phyloP scores from a whole-genome alignment of 169 alveolate species.

The Neospora caninum region DNA sequence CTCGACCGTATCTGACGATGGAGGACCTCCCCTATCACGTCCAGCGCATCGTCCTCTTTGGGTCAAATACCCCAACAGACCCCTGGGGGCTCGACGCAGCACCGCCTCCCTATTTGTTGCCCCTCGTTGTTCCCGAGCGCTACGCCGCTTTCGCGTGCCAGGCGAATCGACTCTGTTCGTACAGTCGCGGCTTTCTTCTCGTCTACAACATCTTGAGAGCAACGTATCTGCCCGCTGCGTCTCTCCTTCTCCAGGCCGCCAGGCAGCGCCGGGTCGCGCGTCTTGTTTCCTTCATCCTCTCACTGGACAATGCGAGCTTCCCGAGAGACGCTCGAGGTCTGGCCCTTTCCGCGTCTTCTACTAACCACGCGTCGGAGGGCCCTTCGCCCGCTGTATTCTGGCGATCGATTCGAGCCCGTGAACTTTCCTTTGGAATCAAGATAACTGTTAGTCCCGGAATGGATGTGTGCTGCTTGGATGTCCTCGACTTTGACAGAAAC shows the following conservation, averaged over 20 bases:
- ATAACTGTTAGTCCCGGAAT: constrained; percentile 54
- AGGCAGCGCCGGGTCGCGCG: constrained; percentile 49
- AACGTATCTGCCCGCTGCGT: constrained; percentile 62
- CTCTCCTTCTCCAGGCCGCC: constrained; percentile 39
- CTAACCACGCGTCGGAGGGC: not conserved
- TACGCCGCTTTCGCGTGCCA: constrained; percentile 68
- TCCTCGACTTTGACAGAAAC: constrained; percentile 68
- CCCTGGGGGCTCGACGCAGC: constrained; percentile 70
- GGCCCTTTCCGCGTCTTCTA: not conserved
- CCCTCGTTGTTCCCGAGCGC: constrained; percentile 49
- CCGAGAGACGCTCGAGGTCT: not conserved
- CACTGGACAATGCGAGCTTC: not conserved
- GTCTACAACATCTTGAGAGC: constrained; percentile 6
- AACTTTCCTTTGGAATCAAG: constrained; percentile 70
- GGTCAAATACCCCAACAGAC: constrained; percentile 51
- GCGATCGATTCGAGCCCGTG: constrained; percentile 71
- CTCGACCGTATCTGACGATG: constrained; percentile 44
- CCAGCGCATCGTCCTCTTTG: constrained; percentile 61
- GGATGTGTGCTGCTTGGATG: constrained; percentile 58
- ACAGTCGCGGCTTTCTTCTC: constrained; percentile 4
- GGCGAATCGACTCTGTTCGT: constrained; percentile 61
- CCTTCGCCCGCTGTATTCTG: constrained; percentile 49
- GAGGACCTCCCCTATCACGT: constrained; percentile 73
- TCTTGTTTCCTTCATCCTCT: constrained; percentile 5
- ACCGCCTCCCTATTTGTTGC: constrained; percentile 65